phyloP scores from a whole-genome alignment of 2,329 filamentous ascomycete species.

The Colletotrichum melonis region DNA sequence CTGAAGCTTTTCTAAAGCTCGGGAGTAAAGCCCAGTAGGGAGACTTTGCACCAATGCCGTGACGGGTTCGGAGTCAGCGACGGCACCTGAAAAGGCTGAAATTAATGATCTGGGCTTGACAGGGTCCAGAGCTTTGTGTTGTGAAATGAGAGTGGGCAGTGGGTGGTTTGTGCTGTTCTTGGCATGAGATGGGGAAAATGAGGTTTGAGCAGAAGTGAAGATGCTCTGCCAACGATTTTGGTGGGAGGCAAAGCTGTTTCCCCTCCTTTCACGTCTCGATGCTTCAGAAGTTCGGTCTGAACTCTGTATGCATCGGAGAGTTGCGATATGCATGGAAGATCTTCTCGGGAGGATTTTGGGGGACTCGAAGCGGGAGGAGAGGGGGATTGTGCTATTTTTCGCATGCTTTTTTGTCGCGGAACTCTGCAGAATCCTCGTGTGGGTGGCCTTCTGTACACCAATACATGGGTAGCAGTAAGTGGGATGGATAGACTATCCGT shows the following conservation, averaged over 20 bases:
- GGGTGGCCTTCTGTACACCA: background rate
- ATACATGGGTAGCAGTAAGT: background rate
- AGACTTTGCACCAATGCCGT: background rate
- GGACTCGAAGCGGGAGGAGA: background rate
- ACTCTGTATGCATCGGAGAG: background rate
- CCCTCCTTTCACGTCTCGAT: background rate
- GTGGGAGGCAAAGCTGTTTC: background rate
- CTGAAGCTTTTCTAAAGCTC: background rate
- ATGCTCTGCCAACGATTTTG: background rate
- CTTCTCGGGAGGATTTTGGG: background rate
- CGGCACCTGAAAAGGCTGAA: background rate
- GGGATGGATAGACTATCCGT: background rate
- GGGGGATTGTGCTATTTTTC: conserved; percentile 18
- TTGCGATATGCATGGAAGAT: conserved; percentile 4
- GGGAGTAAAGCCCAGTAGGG: background rate
- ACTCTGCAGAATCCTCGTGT: background rate
- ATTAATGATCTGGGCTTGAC: background rate
- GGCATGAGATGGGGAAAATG: background rate
- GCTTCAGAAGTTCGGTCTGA: background rate
- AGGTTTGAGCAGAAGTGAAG: background rate
- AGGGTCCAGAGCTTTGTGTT: background rate
- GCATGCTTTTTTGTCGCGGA: background rate
- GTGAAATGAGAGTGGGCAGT: conserved; percentile 14
- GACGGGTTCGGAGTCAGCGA: conserved; percentile 18
- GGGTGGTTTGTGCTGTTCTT: conserved; percentile 12